Evolutionary conservation across 2,329 filamentous ascomycete genomes (phyloP), one percentile per base, ranked within the genome.

Genomic region (Endoconidiophora laricicola): DNA sequence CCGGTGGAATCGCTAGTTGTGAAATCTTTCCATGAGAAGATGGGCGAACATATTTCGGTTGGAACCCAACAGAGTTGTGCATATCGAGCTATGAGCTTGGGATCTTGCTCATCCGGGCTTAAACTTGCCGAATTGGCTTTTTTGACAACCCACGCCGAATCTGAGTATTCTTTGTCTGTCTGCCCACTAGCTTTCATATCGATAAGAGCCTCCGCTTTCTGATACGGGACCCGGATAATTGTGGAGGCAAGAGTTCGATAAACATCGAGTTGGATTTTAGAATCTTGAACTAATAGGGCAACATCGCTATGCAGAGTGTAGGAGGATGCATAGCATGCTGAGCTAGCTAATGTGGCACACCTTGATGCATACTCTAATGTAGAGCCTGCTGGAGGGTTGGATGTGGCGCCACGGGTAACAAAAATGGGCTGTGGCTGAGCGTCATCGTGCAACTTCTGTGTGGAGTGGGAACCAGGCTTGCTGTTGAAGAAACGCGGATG

Each of bases 121-220:
- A 3, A 20, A 16, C 39, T 44, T 9, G 63, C 63, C n/a, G 65
- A 67, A 54, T 65, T 66, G 37, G 65, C 61, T 48, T 62, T 63
- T 52, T 68, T 66, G 37, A 68, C 62, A 23, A 66, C 61, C 65
- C 65, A 67, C 48, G 61, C 57, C 1, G 59, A 58, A n/a, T 52
- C 52, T 64, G 63, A 66, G 48, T 58, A 64, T 20, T 64, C 57
- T 16, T 56, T 55, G 49, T 64, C 63, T 4, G 57, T 52, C 7
- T 48, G 43, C 2, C 55, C 55, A 6, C 43, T 40, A 6, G 52
- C 42, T 6, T 55, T 39, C 39, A 65, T 58, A 2, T 61, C 57
- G 20, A 56, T 48, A 23, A 56, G 54, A 38, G 61, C 61, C 12
- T 61, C 56, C 9, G 63, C 63, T 3, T 41, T 44, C 7, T 57